Evolutionary conservation across 1,284 basidiomycete species (phyloP).

Genomic region (Ceratobasidium sp.): DNA sequence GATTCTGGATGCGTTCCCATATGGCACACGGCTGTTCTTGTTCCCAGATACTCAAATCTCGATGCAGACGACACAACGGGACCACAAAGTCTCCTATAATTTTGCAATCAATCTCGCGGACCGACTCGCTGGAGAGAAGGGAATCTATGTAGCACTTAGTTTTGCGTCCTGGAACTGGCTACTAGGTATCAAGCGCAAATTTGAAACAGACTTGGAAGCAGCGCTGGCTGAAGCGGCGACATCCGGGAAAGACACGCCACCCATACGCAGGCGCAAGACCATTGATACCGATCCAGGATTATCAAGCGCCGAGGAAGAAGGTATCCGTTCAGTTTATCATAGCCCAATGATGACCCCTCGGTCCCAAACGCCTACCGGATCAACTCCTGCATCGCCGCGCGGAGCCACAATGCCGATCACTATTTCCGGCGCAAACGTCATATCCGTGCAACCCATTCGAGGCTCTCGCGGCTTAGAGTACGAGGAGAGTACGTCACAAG

Average conservation of each 20-base stretch:
- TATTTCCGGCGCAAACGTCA: background rate
- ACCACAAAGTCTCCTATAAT: constrained; percentile 63
- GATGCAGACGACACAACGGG: constrained; percentile 49
- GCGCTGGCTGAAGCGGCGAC: constrained; percentile 15
- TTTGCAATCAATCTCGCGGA: constrained; percentile 71
- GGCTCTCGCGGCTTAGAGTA: constrained; percentile 34
- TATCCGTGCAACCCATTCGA: constrained; percentile 20
- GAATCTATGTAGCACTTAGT: constrained; percentile 82
- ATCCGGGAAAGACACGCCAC: constrained; percentile 7
- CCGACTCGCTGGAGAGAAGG: constrained; percentile 59
- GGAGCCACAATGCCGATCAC: constrained; percentile 7
- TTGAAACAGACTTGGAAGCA: constrained; percentile 26
- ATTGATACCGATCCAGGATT: constrained; percentile 19
- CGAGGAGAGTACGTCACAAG: constrained; percentile 27
- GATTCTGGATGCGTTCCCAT: constrained; percentile 2
- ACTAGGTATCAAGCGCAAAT: constrained; percentile 24
- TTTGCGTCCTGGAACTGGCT: constrained; percentile 81
- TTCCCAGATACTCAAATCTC: constrained; percentile 79
- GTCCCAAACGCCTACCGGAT: constrained; percentile 25
- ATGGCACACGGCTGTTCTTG: constrained; percentile 28
- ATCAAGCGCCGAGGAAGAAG: constrained; percentile 21
- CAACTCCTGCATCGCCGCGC: constrained; percentile 18
- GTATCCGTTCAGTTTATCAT: constrained; percentile 14
- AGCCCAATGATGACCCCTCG: constrained; percentile 25
- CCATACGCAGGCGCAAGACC: constrained; percentile 10